Conservation (phyloP, 257 asterid species). For the Ilex aquifolium region DNA sequence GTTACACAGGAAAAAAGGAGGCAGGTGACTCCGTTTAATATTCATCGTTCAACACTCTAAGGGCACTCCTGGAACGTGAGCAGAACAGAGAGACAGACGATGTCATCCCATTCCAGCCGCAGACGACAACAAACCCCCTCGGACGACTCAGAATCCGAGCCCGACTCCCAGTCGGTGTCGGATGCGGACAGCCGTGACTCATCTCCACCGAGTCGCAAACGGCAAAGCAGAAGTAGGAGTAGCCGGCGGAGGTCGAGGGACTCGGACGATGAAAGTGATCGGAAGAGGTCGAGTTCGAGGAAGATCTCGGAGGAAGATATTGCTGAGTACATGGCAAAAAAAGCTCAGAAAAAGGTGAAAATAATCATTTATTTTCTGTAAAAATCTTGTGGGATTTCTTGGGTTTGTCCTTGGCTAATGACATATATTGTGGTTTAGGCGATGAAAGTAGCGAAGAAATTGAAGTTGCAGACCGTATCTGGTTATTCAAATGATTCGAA, state of each 20-base stretch:
- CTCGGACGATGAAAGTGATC: conserved; percentile 16
- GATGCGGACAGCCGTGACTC: not conserved
- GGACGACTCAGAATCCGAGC: conserved; percentile 17
- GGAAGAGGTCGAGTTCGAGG: conserved; percentile 34
- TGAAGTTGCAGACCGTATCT: conserved; percentile 57
- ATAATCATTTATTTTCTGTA: not conserved
- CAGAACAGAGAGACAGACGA: too few species aligned
- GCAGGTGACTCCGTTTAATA: too few species aligned
- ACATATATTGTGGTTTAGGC: conserved; percentile 32
- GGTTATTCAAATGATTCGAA: conserved; percentile 91
- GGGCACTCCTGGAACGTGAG: too few species aligned
- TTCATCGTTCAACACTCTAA: too few species aligned
- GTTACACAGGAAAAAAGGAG: too few species aligned
- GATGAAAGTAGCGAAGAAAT: conserved; percentile 60
- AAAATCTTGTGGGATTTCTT: not conserved
- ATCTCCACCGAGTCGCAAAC: conserved; percentile 13
- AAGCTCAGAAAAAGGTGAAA: conserved; percentile 54
- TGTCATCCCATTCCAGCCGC: conserved; percentile 12
- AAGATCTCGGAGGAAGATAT: conserved; percentile 64
- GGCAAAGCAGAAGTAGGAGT: conserved; percentile 17
- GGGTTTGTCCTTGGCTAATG: not conserved
- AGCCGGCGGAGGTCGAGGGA: conserved; percentile 13
- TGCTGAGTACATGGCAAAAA: conserved; percentile 52
- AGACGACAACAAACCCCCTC: conserved; percentile 17
- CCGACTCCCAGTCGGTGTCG: conserved; percentile 11